These are phyloP conservation scores for Globisporangium ultimum DNA, from an alignment of 352 stramenopile species.

Conservation along the genomic window DNA sequence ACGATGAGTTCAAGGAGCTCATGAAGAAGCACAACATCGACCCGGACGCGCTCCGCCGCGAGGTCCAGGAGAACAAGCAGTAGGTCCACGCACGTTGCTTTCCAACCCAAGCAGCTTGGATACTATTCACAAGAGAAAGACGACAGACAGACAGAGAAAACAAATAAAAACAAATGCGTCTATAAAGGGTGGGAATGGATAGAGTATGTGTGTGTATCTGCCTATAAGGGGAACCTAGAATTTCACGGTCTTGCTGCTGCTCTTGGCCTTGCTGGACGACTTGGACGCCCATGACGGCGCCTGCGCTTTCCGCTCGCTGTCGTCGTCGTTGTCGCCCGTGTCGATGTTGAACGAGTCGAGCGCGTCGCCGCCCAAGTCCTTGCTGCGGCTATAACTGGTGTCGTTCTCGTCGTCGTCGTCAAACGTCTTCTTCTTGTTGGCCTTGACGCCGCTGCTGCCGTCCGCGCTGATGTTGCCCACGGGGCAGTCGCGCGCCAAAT, in stretches of 20 bases:
- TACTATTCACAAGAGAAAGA: slow-evolving; percentile 6
- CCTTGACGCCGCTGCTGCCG: slow-evolving; percentile 41
- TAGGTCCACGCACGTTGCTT: no score
- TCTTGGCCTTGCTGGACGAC: slow-evolving; percentile 7
- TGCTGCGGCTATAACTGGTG: neutral
- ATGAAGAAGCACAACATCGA: slow-evolving; percentile 78
- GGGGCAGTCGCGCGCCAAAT: slow-evolving; percentile 84
- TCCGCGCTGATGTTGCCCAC: slow-evolving; percentile 63
- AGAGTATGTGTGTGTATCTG: neutral
- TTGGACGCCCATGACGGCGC: slow-evolving; percentile 15
- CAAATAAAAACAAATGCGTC: neutral
- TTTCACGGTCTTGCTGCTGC: slow-evolving; percentile 35
- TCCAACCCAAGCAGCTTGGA: neutral
- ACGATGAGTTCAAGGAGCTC: slow-evolving; percentile 84
- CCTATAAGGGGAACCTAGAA: slow-evolving; percentile 25
- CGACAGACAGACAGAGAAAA: neutral
- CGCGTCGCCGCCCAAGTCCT: slow-evolving; percentile 15
- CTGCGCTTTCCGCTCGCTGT: slow-evolving; percentile 9
- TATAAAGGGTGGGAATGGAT: neutral
- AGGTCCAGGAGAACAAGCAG: slow-evolving; percentile 23
- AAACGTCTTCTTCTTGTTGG: slow-evolving; percentile 84
- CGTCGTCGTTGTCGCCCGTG: slow-evolving; percentile 37
- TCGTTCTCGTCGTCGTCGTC: slow-evolving; percentile 48
- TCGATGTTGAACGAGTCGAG: slow-evolving; percentile 14
- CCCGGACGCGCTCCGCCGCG: slow-evolving; percentile 47